phyloP scores from a whole-genome alignment of 163 green algal species.

The Botryococcus braunii region DNA sequence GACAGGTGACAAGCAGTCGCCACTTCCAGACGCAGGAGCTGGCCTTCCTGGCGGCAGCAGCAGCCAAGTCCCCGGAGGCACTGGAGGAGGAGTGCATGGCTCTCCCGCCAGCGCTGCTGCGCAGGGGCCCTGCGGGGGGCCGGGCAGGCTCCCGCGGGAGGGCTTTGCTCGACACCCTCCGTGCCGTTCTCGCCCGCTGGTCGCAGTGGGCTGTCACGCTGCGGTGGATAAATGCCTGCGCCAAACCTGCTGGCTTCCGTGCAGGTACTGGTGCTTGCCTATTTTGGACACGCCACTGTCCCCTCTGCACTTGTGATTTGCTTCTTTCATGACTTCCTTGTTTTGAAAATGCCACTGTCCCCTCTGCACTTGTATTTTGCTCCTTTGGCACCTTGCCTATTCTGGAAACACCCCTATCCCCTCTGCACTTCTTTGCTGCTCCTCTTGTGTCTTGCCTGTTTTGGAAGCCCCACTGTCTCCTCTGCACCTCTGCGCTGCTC shows the following conservation, averaged over 20 bases:
- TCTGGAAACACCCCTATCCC: not conserved
- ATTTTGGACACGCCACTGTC: too few species aligned
- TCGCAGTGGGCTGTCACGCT: constrained; percentile 2
- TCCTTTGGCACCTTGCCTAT: too few species aligned
- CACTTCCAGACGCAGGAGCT: constrained; percentile 7
- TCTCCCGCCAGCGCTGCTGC: not conserved
- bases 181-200: not conserved
- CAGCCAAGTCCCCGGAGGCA: not conserved
- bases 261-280: not conserved
- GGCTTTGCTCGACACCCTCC: not conserved
- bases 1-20: constrained; percentile 5
- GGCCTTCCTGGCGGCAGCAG: not conserved
- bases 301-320: not conserved
- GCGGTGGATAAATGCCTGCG: constrained; percentile 1
- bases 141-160: not conserved
- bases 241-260: not conserved
- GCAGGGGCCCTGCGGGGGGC: not conserved
- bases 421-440: too few species aligned
- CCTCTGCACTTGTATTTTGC: not conserved
- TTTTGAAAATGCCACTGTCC: not conserved
- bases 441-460: too few species aligned
- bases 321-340: not conserved
- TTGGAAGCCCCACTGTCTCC: too few species aligned
- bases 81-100: not conserved
- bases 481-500: too few species aligned